A percentile compares a stretch with the other conserved stretches of the same genome.
phyloP scores from a whole-genome alignment of 352 stramenopile genomes.

The Aphanomyces euteiches region DNA sequence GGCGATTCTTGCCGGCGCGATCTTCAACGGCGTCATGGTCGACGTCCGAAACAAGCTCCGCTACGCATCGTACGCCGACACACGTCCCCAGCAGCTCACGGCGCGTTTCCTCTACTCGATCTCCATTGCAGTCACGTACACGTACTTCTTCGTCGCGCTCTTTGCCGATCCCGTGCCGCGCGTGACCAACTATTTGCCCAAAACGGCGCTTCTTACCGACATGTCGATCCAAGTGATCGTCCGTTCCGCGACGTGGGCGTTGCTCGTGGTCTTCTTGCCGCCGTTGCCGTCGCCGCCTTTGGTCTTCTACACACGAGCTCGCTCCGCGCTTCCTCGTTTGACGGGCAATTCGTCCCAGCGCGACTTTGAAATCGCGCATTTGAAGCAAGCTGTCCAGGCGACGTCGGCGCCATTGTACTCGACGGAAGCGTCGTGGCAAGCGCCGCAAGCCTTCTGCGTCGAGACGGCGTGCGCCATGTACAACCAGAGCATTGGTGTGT shows the following conservation, averaged over 20 bases:
- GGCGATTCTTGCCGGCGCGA: conserved; percentile 19
- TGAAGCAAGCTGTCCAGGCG: conserved; percentile 22
- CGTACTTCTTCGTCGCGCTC: conserved; percentile 24
- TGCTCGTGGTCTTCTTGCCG: conserved; percentile 26
- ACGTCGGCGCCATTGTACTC: neutral
- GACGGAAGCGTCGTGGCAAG: conserved; percentile 7
- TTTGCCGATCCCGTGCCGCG: conserved; percentile 26
- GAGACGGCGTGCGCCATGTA: conserved; percentile 76
- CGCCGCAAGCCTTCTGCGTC: conserved; percentile 78
- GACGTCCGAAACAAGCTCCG: conserved; percentile 30
- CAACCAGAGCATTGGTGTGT: conserved; percentile 82
- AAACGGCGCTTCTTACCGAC: conserved; percentile 19
- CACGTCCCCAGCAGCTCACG: conserved; percentile 28
- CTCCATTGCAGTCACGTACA: conserved; percentile 27
- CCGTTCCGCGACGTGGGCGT: conserved; percentile 18
- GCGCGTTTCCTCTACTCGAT: conserved; percentile 30
- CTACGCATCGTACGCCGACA: conserved; percentile 17
- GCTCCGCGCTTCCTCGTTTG: conserved; percentile 12
- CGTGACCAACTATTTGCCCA: conserved; percentile 23
- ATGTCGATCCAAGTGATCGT: conserved; percentile 21
- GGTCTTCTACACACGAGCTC: conserved; percentile 23
- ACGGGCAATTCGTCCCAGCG: neutral
- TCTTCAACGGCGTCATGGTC: conserved; percentile 29
- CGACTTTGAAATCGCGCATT: conserved; percentile 29
- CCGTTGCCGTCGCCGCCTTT: neutral